Conservation (phyloP, 352 stramenopile species). For the Globisporangium heterothallicum region DNA sequence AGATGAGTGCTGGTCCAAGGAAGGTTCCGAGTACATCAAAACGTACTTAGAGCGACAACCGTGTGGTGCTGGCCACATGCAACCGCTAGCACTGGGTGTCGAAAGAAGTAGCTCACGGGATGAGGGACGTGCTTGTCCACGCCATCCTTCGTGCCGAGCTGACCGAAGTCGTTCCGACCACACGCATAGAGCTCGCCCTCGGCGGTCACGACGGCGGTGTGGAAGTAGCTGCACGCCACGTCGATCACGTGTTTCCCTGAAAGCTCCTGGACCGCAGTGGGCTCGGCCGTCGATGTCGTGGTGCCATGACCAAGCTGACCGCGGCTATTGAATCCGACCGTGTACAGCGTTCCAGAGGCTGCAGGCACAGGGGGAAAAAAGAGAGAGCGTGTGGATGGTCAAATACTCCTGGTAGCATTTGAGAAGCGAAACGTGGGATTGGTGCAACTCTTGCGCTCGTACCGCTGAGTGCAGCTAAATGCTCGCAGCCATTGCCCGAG, state of each 20-base stretch:
- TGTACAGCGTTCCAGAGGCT: slow-evolving; percentile 81
- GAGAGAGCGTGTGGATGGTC: too few species aligned
- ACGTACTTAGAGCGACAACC: slow-evolving; percentile 53
- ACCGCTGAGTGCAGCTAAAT: slow-evolving; percentile 83
- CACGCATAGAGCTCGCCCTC: slow-evolving; percentile 83
- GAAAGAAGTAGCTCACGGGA: slow-evolving; percentile 45
- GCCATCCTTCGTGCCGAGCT: slow-evolving; percentile 70
- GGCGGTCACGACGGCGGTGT: slow-evolving; percentile 79
- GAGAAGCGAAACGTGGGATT: too few species aligned
- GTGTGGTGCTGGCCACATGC: slow-evolving; percentile 90
- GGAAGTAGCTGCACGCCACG: slow-evolving; percentile 91
- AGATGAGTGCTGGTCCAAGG: too few species aligned
- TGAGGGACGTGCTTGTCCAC: slow-evolving; percentile 64
- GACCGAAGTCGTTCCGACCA: slow-evolving; percentile 91
- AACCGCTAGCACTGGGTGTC: slow-evolving; percentile 51
- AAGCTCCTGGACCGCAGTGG: slow-evolving; percentile 40
- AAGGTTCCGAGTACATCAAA: too few species aligned
- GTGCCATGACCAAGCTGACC: slow-evolving; percentile 86
- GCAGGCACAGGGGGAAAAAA: slow-evolving; percentile 18
- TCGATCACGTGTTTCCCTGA: slow-evolving; percentile 53
- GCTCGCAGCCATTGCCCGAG: slow-evolving; percentile 91
- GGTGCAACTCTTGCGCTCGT: too few species aligned
- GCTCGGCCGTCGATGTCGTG: slow-evolving; percentile 53
- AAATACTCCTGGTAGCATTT: too few species aligned
- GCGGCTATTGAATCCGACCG: slow-evolving; percentile 90